phyloP scores from a whole-genome alignment of 129 eudicot species.

The Kitagawia praeruptora region DNA sequence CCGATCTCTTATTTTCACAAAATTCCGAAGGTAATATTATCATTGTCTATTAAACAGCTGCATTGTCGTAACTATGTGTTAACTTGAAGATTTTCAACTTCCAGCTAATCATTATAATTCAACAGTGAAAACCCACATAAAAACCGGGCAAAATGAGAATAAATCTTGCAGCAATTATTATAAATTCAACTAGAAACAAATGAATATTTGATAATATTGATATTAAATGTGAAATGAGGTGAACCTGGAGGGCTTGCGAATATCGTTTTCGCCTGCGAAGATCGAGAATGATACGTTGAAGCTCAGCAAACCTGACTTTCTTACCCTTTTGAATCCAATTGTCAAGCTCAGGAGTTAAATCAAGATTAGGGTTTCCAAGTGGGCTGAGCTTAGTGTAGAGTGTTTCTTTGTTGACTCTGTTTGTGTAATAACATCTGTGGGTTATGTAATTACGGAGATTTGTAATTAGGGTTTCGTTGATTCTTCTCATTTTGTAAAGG shows the following conservation, averaged over 20 bases:
- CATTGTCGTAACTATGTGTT: background rate
- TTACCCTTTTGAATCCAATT: conserved; percentile 53
- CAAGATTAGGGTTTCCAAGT: conserved; percentile 55
- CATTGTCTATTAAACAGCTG: background rate
- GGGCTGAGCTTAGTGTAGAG: conserved; percentile 72
- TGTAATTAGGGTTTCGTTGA: conserved; percentile 24
- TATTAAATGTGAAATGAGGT: background rate
- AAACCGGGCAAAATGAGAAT: background rate
- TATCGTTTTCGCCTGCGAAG: conserved; percentile 69
- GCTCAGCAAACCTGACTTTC: conserved; percentile 46
- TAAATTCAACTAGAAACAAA: background rate
- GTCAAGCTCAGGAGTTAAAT: conserved; percentile 56
- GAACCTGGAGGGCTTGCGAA: conserved; percentile 76
- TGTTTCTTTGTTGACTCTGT: conserved; percentile 25
- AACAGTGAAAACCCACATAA: background rate
- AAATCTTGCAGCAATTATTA: background rate
- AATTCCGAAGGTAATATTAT: background rate
- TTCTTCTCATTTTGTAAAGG: conserved; percentile 25
- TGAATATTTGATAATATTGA: too few relatives aligned
- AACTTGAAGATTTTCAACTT: background rate
- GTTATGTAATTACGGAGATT: conserved; percentile 13
- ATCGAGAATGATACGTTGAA: conserved; percentile 58
- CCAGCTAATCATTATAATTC: background rate
- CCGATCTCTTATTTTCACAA: background rate
- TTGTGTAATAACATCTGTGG: conserved; percentile 27